Conservation (phyloP, 352 stramenopile genomes). For the Phytopythium cucurbitacearum region DNA sequence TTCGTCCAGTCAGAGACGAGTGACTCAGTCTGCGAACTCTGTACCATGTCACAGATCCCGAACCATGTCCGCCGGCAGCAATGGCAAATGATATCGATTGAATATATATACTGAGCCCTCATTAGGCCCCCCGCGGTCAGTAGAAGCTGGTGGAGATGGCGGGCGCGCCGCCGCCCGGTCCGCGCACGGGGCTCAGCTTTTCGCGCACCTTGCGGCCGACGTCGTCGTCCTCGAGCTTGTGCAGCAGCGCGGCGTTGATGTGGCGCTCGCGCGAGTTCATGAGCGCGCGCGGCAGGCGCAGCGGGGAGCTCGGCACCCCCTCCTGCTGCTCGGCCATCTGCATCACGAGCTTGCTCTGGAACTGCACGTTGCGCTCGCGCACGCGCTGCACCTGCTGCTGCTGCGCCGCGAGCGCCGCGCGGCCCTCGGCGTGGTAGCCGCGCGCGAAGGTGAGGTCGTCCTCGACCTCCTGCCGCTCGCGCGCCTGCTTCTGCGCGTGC, state of each 20-base stretch:
- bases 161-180: slow-evolving; percentile 12
- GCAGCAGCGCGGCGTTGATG: slow-evolving; percentile 60
- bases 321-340: slow-evolving; percentile 63
- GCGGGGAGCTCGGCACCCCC: slow-evolving; percentile 37
- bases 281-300: slow-evolving; percentile 49
- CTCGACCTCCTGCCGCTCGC: slow-evolving; percentile 48
- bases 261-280: slow-evolving; percentile 65
- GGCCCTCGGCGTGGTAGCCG: slow-evolving; percentile 41
- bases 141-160: slow-evolving; percentile 57
- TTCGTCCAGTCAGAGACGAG: too few species aligned
- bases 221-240: slow-evolving; percentile 58
- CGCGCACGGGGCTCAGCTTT: slow-evolving; percentile 55
- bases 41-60: too few species aligned
- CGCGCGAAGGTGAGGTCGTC: slow-evolving; percentile 58
- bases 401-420: slow-evolving; percentile 37
- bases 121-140: slow-evolving; percentile 3
- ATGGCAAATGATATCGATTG: too few species aligned
- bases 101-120: too few species aligned
- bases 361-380: slow-evolving; percentile 48
- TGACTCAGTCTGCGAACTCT: too few species aligned
- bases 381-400: slow-evolving; percentile 26
- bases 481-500: slow-evolving; percentile 43
- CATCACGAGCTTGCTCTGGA: slow-evolving; percentile 51
- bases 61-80: too few species aligned
- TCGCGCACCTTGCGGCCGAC: slow-evolving; percentile 52